Evolutionary conservation across 441 rosid genomes (phyloP), one percentile per base, ranked within the genome.

Genomic region (Populus hybrid): DNA sequence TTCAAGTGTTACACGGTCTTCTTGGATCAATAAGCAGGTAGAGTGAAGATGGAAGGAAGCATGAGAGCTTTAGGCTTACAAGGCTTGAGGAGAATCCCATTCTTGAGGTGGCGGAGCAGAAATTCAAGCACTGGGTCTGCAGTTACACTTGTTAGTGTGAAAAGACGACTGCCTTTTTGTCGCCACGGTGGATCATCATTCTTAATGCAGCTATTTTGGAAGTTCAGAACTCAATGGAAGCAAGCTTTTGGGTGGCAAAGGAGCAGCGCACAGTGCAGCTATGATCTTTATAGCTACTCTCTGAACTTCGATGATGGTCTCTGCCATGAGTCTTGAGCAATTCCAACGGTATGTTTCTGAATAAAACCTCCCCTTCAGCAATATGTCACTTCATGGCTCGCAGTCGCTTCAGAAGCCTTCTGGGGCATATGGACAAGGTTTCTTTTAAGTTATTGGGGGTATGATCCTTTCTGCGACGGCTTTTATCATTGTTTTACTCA

Each of bases 231-330:
- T 66, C 80, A 82, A 68, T 86, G 87, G 83, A 86, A 78, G 79
- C 80, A 82, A 36, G 79, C 84, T 28, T 28, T 74, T 69, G 78
- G 86, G 50, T 68, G 82, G 78, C 80, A 77, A 29, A 80, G 82
- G 71, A 87, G 71, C 64, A 88, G 78, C 50, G 68, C 83, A 74
- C 79, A 75, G 80, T 91, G 72, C 84, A 88, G 88, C 77, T 92
- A 90, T 76, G 97, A 91, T 80, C 79, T 86, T 24, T 80, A 82
- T 50, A 90, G 91, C 81, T 89, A 91, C 82, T 81, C 90, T 74
- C 87, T 87, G 1, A 91, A 91, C 77, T 90, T 92, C 3, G 91
- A 92, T 71, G 93, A 91, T 28, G 91, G 90, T 76, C 67, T 75
- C 65, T 59, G n/a, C 61, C 61, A 53, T 6, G 61, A 53, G 1